Conservation (phyloP, 805 yeast genomes). For the Schwanniomyces sp. region DNA sequence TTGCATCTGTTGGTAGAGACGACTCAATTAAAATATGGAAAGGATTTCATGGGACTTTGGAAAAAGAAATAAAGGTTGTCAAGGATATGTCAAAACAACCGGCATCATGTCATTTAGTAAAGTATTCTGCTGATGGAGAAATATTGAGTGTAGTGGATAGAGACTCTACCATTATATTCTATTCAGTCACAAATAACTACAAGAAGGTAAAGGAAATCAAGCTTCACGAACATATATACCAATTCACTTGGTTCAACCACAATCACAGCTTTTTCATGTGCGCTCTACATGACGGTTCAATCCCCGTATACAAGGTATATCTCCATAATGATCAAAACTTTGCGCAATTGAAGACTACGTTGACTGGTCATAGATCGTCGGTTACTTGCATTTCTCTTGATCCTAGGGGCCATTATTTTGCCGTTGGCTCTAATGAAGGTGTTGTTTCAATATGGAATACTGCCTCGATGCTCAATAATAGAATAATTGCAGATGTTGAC, state of each 20-base stretch:
- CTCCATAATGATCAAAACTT: neutral
- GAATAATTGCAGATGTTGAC: slow-evolving; percentile 40
- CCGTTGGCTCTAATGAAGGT: slow-evolving; percentile 60
- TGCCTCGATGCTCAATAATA: slow-evolving; percentile 31
- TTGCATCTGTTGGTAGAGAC: slow-evolving; percentile 53
- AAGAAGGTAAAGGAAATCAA: slow-evolving; percentile 21
- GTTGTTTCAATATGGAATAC: slow-evolving; percentile 52
- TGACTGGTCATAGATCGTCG: slow-evolving; percentile 50
- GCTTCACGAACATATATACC: slow-evolving; percentile 33
- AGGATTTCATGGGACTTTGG: slow-evolving; percentile 33
- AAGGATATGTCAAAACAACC: slow-evolving; percentile 9
- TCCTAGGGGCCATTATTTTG: slow-evolving; percentile 50
- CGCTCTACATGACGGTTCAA: slow-evolving; percentile 51
- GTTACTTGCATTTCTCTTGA: slow-evolving; percentile 49
- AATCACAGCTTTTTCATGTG: slow-evolving; percentile 29
- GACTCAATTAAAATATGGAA: slow-evolving; percentile 47
- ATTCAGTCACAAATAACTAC: slow-evolving; percentile 30
- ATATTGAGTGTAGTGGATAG: slow-evolving; percentile 45
- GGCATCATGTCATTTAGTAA: slow-evolving; percentile 18
- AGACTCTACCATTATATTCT: slow-evolving; percentile 34
- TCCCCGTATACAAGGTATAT: slow-evolving; percentile 22
- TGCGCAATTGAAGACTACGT: slow-evolving; percentile 12
- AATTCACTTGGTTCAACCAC: slow-evolving; percentile 47
- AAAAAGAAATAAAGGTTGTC: slow-evolving; percentile 28
- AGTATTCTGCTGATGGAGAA: slow-evolving; percentile 48